Percentiles rank a stretch among this genome's conserved stretches.
These are phyloP conservation scores for Neopestalotiopsis rosae DNA, from an alignment of 2,329 filamentous ascomycete species.

Conservation along the genomic window DNA sequence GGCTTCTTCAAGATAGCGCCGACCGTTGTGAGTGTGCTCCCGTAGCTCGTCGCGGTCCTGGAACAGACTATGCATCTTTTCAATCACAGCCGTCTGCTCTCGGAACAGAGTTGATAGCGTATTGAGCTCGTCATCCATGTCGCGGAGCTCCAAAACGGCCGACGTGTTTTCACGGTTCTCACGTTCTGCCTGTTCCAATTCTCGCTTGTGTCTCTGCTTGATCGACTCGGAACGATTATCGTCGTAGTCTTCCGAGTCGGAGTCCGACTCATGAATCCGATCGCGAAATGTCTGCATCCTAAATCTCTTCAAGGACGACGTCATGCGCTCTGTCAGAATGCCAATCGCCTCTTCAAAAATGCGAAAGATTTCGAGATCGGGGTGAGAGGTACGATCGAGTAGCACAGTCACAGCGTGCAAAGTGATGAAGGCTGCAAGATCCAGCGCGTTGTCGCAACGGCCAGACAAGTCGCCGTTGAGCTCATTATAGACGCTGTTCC, in stretches of 20 bases:
- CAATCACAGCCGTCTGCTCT: slow-evolving; percentile 58
- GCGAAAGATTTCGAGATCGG: slow-evolving; percentile 66
- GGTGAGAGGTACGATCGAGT: slow-evolving; percentile 63
- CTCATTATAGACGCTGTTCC: slow-evolving; percentile 70
- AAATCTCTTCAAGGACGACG: slow-evolving; percentile 65
- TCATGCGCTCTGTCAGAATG: slow-evolving; percentile 67
- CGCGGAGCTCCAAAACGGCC: slow-evolving; percentile 64
- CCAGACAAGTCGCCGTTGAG: slow-evolving; percentile 68
- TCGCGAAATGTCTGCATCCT: slow-evolving; percentile 61
- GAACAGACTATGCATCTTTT: slow-evolving; percentile 52
- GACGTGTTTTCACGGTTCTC: slow-evolving; percentile 69
- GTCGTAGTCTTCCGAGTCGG: slow-evolving; percentile 48
- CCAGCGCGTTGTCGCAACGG: slow-evolving; percentile 65
- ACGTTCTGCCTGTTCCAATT: slow-evolving; percentile 51
- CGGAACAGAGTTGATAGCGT: slow-evolving; percentile 63
- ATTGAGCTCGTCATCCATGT: slow-evolving; percentile 68
- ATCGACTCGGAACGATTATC: slow-evolving; percentile 44
- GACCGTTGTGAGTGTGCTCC: slow-evolving; percentile 50
- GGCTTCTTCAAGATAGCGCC: slow-evolving; percentile 57
- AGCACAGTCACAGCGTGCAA: slow-evolving; percentile 67
- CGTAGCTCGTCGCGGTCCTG: slow-evolving; percentile 43
- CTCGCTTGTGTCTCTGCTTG: slow-evolving; percentile 47
- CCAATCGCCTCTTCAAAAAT: slow-evolving; percentile 72
- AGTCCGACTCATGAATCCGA: slow-evolving; percentile 41
- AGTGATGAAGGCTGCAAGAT: slow-evolving; percentile 66